Base-by-base conservation (phyloP, 768 basidiomycete species). In the Auricularia cornea region DNA sequence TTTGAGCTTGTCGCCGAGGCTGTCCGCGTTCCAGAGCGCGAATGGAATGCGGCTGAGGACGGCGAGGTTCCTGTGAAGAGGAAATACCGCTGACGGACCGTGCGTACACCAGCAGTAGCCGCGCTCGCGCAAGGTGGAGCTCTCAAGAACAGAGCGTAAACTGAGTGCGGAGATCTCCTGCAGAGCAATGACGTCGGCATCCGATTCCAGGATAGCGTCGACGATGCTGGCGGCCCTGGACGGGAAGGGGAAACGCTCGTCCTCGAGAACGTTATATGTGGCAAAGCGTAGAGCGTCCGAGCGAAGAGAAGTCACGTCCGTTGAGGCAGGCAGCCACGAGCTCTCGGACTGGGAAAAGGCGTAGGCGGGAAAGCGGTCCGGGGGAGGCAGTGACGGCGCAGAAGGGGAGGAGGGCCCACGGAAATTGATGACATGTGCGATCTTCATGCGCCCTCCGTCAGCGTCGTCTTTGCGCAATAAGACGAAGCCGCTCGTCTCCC, bases 181-280 rank as follows among this genome's bases (percentile, higher is more conserved):
- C 28, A 70, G 51, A 35, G 63, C 66, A 23, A 68, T 31, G 31
- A 69, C 59, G 59, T 70, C 69, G n/a, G 66, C 56, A 18, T 62
- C 28, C 11, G 61, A 60, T 32, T 62, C 54, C 29, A 68, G 16
- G 44, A 70, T 61, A 10, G 65, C 59, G 18, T 59, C 26, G 14
- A 65, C 52, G n/a, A 70, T 31, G 23, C 4, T 11, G n/a, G 44
- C 26, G 5, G 65, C 48, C 26, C 69, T 65, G 11, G 30, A 12
- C 11, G 41, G 23, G 20, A 63, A 31, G 20, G 66, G 67, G 40
- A 66, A 60, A 28, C 14, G 61, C 14, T 41, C 44, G 52, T 70
- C 69, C 28, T 69, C 67, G 20, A 70, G 65, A 31, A 69, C 56
- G 57, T 70, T 70, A 41, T 66, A 70, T 26, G 69, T 69, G 5